Base-by-base conservation (phyloP, 139 green algal species). In the Pseudopediastrum boryanum region DNA sequence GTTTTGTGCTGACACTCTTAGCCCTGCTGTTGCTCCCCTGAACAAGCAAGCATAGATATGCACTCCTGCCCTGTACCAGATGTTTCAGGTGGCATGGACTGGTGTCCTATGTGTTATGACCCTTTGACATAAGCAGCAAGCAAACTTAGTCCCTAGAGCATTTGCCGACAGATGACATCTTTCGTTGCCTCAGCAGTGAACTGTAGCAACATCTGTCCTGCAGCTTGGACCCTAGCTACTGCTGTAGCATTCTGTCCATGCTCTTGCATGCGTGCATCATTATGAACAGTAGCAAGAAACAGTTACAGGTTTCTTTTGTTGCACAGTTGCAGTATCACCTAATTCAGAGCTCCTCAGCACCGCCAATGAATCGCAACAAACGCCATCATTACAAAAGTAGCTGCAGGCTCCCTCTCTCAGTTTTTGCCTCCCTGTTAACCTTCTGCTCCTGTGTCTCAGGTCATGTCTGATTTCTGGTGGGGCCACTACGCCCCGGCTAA, bases 391-490 rank as follows among this genome's bases (percentile, higher is more conserved):
- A 38, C n/a, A 19, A 23, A 6, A 48, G 8, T 54, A 4, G 16
- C 64, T 39, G 12, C 13, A 0, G 19, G 8, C 1, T 21, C 6
- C 5, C 29, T 42, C 4, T 6, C 36, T 41, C 16, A 39, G 41
- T 29, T n/a, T 23, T 56, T 42, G 16, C 9, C 9, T 12, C 7
- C 66, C 31, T 63, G 4, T 10, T 63, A 8, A n/a, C 12, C 27
- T 61, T 25, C 38, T 58, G n/a, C 72, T 68, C 7, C 41, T 54
- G 42, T 6, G 6, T 33, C 21, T n/a, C 59, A 81, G 74, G 74
- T 38, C 31, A 69, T 70, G 39, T 41, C 64, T 7, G 76, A 82
- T 65, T 82, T 77, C 44, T 82, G 76, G 76, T 82, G 76, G 76
- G 51, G n/a, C 6, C 65, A 76, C 43, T 51, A 77, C 5, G 25